Evolutionary conservation across 441 rosid species (phyloP).

Genomic region (Euphorbia schlechtendalii): DNA sequence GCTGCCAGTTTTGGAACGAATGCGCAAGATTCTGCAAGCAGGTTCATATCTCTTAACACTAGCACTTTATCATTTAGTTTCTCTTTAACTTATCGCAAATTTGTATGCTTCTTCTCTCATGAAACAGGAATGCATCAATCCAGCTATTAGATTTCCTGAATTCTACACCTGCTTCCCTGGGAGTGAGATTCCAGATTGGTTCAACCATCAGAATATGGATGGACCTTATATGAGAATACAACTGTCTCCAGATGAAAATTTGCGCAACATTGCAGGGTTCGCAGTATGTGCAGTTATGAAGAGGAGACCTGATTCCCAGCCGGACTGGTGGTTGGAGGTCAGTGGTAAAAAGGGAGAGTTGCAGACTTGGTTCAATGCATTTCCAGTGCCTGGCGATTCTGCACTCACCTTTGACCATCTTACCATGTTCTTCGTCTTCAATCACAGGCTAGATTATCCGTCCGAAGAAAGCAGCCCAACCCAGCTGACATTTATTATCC

Average conservation of each 20-base stretch:
- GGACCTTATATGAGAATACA: neutral
- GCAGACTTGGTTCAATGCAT: neutral
- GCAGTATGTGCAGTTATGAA: neutral
- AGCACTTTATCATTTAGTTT: neutral
- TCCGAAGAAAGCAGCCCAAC: neutral
- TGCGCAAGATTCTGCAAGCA: neutral
- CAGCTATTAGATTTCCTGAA: neutral
- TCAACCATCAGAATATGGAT: neutral
- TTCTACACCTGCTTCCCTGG: neutral
- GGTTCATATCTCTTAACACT: neutral
- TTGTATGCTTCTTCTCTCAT: neutral
- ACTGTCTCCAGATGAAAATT: neutral
- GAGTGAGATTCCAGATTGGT: neutral
- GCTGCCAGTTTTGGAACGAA: neutral
- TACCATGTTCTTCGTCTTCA: neutral
- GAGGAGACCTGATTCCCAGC: neutral
- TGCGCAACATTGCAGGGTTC: neutral
- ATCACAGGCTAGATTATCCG: conserved; percentile 3
- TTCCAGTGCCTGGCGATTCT: neutral
- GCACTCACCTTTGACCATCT: neutral
- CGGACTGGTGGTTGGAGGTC: neutral
- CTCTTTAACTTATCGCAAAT: too few species aligned
- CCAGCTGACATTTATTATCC: neutral
- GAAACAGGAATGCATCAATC: neutral
- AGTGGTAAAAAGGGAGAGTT: neutral